Base-by-base conservation (phyloP, 2,329 filamentous ascomycete genomes). In the Lithohypha guttulata region DNA sequence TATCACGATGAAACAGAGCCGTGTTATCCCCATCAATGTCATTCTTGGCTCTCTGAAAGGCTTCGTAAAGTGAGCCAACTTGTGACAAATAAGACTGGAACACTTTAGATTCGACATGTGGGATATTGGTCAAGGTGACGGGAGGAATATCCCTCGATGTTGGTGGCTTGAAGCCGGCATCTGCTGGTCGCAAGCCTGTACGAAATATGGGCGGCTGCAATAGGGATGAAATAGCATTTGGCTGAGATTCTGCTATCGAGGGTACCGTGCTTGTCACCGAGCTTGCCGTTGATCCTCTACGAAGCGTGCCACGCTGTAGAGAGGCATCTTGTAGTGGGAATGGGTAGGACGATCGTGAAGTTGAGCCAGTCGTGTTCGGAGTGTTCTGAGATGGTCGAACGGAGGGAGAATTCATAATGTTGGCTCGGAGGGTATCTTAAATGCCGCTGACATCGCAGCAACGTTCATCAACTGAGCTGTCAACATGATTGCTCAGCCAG, bases 161-260 rank as follows among this genome's bases (percentile, higher is more conserved):
- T 0, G 89, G 89, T 10, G 84, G 79, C 51, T 81, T 89, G 54
- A 91, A 84, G 20, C 58, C 77, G 2, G 79, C 70, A 1, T 80
- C 81, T 59, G 93, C 81, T 15, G 87, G 82, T 39, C 86, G 70
- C 34, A 94, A 72, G 41, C 89, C 87, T 2, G 87, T 93, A 48
- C 89, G 77, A 42, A 93, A 77, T 50, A 94, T 93, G 3, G 89
- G 84, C 19, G 85, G 81, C 55, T 93, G 84, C 3, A 96, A 73
- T n/a, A 96, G 71, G 1, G 85, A 93, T 6, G 87, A 94, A 52
- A 96, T 96, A 45, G 91, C 86, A 73, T 94, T 95, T 52, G 87
- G 83, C 8, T 80, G 77, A n/a, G 77, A 75, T 60, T 94, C 86
- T 35, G 66, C 70, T 51, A 79, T 69, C 11, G 79, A 70, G 15